Base-by-base conservation (phyloP, 306 rosid species). In the Vigna nakashimae region DNA sequence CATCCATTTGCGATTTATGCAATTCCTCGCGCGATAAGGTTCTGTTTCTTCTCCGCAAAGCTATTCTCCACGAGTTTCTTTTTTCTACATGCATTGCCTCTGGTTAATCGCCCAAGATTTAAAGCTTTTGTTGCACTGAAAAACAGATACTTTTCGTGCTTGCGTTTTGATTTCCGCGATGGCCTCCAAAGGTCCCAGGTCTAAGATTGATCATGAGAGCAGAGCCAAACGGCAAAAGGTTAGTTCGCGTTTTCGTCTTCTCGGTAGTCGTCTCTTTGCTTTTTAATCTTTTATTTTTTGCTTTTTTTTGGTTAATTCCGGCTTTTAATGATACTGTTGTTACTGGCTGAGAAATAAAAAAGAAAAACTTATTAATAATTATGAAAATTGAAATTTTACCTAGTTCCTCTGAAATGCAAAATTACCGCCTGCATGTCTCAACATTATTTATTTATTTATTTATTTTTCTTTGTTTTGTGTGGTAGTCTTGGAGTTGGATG, bases 161-260 rank as follows among this genome's bases (percentile, higher is more conserved):
- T 82, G 63, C 52, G 52, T 52, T 76, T 9, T 57, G 70, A 60
- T 75, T 62, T 17, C 50, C 53, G 53, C 65, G 69, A 92, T 95
- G 98, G 93, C 98, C 63, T 95, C 98, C 67, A 95, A 89, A 87
- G 98, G 93, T 82, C 97, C 86, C 51, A 87, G 96, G 93, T 86
- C 90, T 34, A 92, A 84, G 87, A 79, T 89, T 69, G 98, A 95
- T 73, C 97, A 91, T 14, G 98, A 95, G 78, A 9, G 87, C 59
- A 88, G 84, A 85, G 89, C 90, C 53, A 92, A 89, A 85, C 92
- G 98, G 70, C 98, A 87, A 75, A 92, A 91, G 98, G 98, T 91
- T 80, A 43, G 88, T 73, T 79, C 69, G 32, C 59, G 17, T 11
- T 76, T 53, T 52, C 11, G 46, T 57, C 56, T 22, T 76, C 50